phyloP scores from a whole-genome alignment of 306 rosid genomes.

The Clitoria ternatea region DNA sequence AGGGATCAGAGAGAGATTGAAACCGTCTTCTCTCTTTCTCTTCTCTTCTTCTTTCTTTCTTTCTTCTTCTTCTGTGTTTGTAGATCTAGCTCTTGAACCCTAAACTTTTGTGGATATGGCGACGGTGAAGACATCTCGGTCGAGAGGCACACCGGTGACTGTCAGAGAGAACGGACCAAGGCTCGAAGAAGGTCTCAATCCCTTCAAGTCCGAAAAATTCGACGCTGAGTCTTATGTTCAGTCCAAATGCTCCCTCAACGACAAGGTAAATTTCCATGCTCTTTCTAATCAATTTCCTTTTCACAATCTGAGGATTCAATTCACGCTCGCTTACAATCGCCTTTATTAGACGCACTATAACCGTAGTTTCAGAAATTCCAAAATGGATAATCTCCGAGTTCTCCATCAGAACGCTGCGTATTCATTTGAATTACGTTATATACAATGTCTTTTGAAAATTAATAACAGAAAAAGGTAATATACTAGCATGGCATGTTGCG shows the following conservation, averaged over 20 bases:
- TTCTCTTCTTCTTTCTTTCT: constrained; percentile 1
- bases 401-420: neutral
- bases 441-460: neutral
- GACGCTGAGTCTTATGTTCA: constrained; percentile 75
- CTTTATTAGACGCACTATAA: neutral
- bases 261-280: too few species aligned
- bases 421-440: neutral
- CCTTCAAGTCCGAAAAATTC: constrained; percentile 83
- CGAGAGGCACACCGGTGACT: constrained; percentile 48
- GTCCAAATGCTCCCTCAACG: constrained; percentile 79
- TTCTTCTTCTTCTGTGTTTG: neutral
- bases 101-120: constrained; percentile 47
- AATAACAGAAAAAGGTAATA: neutral
- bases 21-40: neutral
- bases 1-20: constrained; percentile 24
- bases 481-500: neutral
- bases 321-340: neutral
- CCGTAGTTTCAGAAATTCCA: neutral
- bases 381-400: neutral
- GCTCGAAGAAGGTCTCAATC: constrained; percentile 78
- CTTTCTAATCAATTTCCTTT: neutral
- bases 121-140: constrained; percentile 71
- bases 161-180: constrained; percentile 69
- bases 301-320: neutral
- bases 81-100: constrained; percentile 42